Evolutionary conservation across 2,329 filamentous ascomycete genomes (phyloP), one percentile per base, ranked within the genome.

Genomic region (Trichophyton schoenleinii): DNA sequence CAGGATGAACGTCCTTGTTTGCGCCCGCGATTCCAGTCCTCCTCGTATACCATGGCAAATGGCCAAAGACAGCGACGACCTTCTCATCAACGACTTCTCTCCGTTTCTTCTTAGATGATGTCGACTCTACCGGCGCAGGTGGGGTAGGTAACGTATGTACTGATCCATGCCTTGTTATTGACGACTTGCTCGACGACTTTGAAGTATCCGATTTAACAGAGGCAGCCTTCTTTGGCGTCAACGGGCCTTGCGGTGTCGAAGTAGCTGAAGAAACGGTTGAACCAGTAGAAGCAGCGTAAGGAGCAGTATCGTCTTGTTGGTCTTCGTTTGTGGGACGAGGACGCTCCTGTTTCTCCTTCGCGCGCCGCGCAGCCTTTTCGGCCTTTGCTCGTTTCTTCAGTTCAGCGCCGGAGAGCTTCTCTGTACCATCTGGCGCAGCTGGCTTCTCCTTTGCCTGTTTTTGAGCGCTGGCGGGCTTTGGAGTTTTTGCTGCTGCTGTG

Each of bases 341-440:
- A 3, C 70, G 68, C 34, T 80, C 78, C 34, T 78, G 78, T 71
- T 87, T 89, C 68, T 81, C 83, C 70, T 85, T 85, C 57, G 88
- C 89, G 77, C 92, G 83, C 64, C 89, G 82, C 55, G 91, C 91
- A 59, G 88, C 87, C 77, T 96, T 97, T 72, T 96, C 92, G 36
- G 89, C 91, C 73, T 96, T 92, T 64, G 87, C 87, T 72, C 84
- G 86, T 69, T 91, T 92, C 77, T 97, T 97, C 69, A 95, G 72
- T 74, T 95, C 88, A 20, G 89, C 90, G 41, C 70, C 70, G 5
- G 73, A 72, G 34, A 77, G 68, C 28, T 75, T 72, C 28, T 73
- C 73, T 44, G 57, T 20, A 3, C 71, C 73, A 1, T n/a, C 53
- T 18, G 59, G 20, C 15, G 22, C 41, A 20, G 13, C 53, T n/a